phyloP scores from a whole-genome alignment of 2,329 filamentous ascomycete genomes.

The Talaromyces marneffei region DNA sequence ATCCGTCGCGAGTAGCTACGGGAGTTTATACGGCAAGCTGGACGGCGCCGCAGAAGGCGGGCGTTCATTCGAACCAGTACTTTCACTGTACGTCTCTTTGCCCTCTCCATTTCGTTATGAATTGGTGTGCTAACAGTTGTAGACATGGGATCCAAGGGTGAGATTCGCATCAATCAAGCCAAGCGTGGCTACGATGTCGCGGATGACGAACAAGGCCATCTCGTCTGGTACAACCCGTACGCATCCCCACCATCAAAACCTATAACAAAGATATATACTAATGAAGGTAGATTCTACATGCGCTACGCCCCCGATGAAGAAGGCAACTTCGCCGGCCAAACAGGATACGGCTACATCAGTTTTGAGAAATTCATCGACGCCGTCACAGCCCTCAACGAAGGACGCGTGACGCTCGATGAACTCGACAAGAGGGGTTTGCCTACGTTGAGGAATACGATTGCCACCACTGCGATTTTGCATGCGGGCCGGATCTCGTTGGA shows the following conservation, averaged over 20 bases:
- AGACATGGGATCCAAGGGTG: constrained; percentile 73
- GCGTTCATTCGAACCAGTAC: constrained; percentile 95
- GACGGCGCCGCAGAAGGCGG: constrained; percentile 87
- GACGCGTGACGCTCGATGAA: constrained; percentile 64
- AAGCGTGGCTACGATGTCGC: constrained; percentile 93
- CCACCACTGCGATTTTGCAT: constrained; percentile 85
- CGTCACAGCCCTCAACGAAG: constrained; percentile 70
- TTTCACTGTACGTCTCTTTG: constrained; percentile 62
- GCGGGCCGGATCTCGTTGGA: constrained; percentile 80
- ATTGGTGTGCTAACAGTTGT: constrained; percentile 8
- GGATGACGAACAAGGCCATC: constrained; percentile 60
- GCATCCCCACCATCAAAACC: constrained; percentile 17
- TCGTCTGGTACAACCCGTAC: constrained; percentile 82
- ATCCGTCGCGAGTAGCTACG: constrained; percentile 66
- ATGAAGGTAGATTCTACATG: constrained; percentile 66
- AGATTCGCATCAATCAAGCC: constrained; percentile 85
- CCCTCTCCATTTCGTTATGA: background rate
- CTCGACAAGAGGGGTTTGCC: constrained; percentile 76
- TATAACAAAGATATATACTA: background rate
- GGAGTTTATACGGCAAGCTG: constrained; percentile 91
- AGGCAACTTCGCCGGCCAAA: constrained; percentile 87
- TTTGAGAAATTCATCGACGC: constrained; percentile 96
- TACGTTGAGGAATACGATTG: constrained; percentile 81
- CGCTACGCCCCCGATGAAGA: constrained; percentile 90
- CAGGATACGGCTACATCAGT: constrained; percentile 86